Base-by-base conservation (phyloP, 1,284 basidiomycete genomes). In the Sporisorium exsertum region DNA sequence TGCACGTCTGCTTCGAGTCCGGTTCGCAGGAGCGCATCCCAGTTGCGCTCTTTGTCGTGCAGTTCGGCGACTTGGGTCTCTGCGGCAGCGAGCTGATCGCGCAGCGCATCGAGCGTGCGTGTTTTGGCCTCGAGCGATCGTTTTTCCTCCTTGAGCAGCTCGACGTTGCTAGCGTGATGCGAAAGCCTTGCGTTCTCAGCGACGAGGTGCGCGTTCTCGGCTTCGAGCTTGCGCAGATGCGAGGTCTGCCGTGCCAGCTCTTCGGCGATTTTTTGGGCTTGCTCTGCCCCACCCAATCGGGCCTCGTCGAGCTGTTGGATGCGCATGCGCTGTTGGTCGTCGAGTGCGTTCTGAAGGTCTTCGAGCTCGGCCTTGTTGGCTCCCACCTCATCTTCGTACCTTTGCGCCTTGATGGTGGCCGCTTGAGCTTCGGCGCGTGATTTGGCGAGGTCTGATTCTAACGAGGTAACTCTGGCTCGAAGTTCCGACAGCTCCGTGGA, bases 81-180 rank as follows among this genome's bases (percentile, higher is more conserved):
- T 2, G 68, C 57, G 9, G 58, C 49, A 10, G 74, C 63, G 6
- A 80, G 61, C 24, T 71, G 47, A 13, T 69, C 61, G 15, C 79
- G 67, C 27, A 82, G 32, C 35, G 68, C 35, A 8, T 82, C 75
- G 40, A 81, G 63, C 0, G 64, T 67, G 20, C 77, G 58, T 3
- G 80, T 18, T 46, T 78, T 78, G 49, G 63, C 59, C 52, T 84
- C 81, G 3, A 84, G 70, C 26, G 67, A 58, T 4, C 75, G 64
- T 60, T 84, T 84, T 51, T 82, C 72, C 53, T 84, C 83, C 54
- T 77, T 80, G 27, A 84, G 58, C n/a, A 81, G 62, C 57, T 82
- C 78, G 18, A 76, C 69, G 50, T 67, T 69, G 40, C 54, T 52
- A 15, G 76, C 59, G 22, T 75, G 67, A 6, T 73, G 60, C 15